Conservation (phyloP, 2,329 filamentous ascomycete species). For the Nemania diffusa region DNA sequence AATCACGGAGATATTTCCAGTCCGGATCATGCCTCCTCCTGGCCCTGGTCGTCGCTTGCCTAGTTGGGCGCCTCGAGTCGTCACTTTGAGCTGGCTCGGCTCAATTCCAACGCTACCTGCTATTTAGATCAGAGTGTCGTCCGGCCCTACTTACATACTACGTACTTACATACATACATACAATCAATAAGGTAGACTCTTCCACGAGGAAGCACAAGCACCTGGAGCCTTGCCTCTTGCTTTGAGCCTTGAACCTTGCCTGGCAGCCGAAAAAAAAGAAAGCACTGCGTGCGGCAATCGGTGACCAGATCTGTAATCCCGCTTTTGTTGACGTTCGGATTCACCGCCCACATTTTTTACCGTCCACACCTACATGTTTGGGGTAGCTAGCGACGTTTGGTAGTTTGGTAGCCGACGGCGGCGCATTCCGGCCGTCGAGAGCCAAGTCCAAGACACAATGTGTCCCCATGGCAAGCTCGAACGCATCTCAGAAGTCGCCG, state of each 20-base stretch:
- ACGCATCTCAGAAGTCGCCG: constrained; percentile 7
- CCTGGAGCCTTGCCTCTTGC: too few species aligned
- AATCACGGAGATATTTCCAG: constrained; percentile 27
- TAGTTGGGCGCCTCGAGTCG: constrained; percentile 3
- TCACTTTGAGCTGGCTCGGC: neutral
- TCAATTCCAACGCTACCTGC: neutral
- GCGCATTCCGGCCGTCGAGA: constrained; percentile 4
- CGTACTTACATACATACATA: too few species aligned
- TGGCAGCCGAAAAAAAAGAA: neutral
- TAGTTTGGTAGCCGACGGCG: neutral
- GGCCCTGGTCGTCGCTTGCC: constrained; percentile 12
- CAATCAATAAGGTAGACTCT: too few species aligned
- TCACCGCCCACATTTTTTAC: neutral
- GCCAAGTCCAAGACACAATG: neutral
- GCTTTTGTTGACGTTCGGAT: neutral
- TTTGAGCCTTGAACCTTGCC: neutral
- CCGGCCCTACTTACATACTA: too few species aligned
- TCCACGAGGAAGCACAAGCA: too few species aligned
- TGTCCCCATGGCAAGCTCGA: constrained; percentile 16
- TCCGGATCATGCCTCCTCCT: constrained; percentile 7
- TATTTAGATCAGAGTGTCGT: neutral
- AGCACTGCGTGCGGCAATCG: neutral
- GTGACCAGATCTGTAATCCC: neutral
- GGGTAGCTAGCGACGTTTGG: neutral
- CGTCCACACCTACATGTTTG: neutral